phyloP scores from a whole-genome alignment of 2,329 filamentous ascomycete genomes.

The Epichloe festucae region DNA sequence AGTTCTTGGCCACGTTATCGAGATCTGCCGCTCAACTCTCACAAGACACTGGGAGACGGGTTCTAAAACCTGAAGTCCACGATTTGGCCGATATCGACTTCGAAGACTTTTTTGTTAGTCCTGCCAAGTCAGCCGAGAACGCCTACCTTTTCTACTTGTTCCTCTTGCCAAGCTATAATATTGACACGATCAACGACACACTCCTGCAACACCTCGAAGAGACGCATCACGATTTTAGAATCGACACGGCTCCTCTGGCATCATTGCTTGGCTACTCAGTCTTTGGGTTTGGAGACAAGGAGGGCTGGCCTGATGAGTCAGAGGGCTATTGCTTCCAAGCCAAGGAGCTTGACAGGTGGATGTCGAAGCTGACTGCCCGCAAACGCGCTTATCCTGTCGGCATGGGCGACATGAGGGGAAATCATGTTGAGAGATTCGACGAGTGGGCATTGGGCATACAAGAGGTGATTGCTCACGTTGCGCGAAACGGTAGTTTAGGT shows the following conservation, averaged over 20 bases:
- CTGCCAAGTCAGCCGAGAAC: slow-evolving; percentile 47
- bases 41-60: slow-evolving; percentile 22
- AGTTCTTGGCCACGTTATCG: slow-evolving; percentile 45
- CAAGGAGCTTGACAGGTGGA: slow-evolving; percentile 83
- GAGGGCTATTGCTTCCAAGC: slow-evolving; percentile 92
- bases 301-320: slow-evolving; percentile 82
- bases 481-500: slow-evolving; percentile 42
- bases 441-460: slow-evolving; percentile 71
- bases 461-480: slow-evolving; percentile 55
- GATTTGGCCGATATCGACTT: slow-evolving; percentile 82
- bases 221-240: slow-evolving; percentile 92
- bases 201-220: slow-evolving; percentile 81
- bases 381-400: slow-evolving; percentile 84
- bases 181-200: slow-evolving; percentile 79
- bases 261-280: slow-evolving; percentile 75
- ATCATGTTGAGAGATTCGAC: slow-evolving; percentile 49
- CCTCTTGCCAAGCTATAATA: slow-evolving; percentile 84
- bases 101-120: slow-evolving; percentile 85
- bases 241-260: slow-evolving; percentile 75
- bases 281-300: slow-evolving; percentile 83
- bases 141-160: slow-evolving; percentile 69
- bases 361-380: slow-evolving; percentile 81
- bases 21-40: slow-evolving; percentile 37
- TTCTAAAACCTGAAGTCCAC: slow-evolving; percentile 48
- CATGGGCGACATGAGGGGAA: slow-evolving; percentile 72